Evolutionary conservation across 2,329 filamentous ascomycete species (phyloP).

Genomic region (Xylariaceae sp.): DNA sequence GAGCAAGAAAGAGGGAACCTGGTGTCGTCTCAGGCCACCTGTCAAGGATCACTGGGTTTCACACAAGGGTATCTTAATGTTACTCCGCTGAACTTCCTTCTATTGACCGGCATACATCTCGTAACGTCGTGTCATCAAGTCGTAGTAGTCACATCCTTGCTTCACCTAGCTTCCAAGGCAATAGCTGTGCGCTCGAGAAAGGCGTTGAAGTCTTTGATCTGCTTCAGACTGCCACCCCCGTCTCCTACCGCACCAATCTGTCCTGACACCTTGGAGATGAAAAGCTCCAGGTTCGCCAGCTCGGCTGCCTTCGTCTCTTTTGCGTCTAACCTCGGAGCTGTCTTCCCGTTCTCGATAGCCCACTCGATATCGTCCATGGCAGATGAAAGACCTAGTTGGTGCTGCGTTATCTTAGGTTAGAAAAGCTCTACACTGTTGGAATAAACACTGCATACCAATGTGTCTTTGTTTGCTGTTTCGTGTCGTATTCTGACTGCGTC

Average conservation of each 20-base stretch:
- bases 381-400: constrained; percentile 51
- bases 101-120: too few relatives aligned
- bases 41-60: too few relatives aligned
- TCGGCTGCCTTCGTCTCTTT: constrained; percentile 46
- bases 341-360: constrained; percentile 46
- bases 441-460: constrained; percentile 42
- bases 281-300: constrained; percentile 53
- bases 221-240: constrained; percentile 49
- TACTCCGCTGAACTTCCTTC: too few relatives aligned
- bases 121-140: not conserved
- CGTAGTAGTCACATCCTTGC: too few relatives aligned
- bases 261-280: constrained; percentile 50
- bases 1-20: too few relatives aligned
- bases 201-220: constrained; percentile 58
- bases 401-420: constrained; percentile 17
- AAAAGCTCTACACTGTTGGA: not conserved
- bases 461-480: constrained; percentile 48
- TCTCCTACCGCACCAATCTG: constrained; percentile 46
- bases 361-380: constrained; percentile 60
- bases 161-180: constrained; percentile 44
- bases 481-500: constrained; percentile 59
- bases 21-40: too few relatives aligned
- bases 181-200: constrained; percentile 58
- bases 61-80: too few relatives aligned
- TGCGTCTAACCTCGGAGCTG: constrained; percentile 41